phyloP scores from a whole-genome alignment of 345 rosid species.

The Euphorbia pulcherrima region DNA sequence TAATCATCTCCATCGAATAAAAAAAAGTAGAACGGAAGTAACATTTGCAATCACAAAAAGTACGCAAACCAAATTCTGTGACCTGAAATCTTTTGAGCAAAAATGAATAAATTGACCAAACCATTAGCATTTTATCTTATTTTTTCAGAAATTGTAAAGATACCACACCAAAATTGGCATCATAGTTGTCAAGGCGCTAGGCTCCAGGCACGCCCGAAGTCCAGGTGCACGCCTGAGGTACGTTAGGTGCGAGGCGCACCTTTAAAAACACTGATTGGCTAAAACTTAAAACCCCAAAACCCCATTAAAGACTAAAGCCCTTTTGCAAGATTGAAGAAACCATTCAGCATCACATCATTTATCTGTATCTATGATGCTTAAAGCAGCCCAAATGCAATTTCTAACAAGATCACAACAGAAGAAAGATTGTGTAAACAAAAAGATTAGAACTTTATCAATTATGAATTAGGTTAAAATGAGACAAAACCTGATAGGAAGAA shows the following conservation, averaged over 20 bases:
- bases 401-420: background rate
- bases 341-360: background rate
- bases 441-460: background rate
- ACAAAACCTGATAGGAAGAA: constrained; percentile 85
- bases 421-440: background rate
- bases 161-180: background rate
- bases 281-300: too few species aligned
- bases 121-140: background rate
- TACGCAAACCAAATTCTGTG: background rate
- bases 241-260: too few species aligned
- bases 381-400: constrained; percentile 1
- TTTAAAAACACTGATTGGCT: too few species aligned
- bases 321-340: background rate
- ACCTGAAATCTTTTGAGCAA: background rate
- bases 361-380: background rate
- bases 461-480: background rate
- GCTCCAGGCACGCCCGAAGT: too few species aligned
- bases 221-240: too few species aligned
- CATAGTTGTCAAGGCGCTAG: too few species aligned
- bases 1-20: background rate
- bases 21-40: too few species aligned
- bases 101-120: background rate
- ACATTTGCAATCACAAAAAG: background rate
- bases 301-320: background rate
- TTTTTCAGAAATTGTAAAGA: background rate